A percentile compares a stretch with the other conserved stretches of the same genome.
Evolutionary conservation across 805 yeast genomes (phyloP).

Genomic region (Ogataea wickerhamii): DNA sequence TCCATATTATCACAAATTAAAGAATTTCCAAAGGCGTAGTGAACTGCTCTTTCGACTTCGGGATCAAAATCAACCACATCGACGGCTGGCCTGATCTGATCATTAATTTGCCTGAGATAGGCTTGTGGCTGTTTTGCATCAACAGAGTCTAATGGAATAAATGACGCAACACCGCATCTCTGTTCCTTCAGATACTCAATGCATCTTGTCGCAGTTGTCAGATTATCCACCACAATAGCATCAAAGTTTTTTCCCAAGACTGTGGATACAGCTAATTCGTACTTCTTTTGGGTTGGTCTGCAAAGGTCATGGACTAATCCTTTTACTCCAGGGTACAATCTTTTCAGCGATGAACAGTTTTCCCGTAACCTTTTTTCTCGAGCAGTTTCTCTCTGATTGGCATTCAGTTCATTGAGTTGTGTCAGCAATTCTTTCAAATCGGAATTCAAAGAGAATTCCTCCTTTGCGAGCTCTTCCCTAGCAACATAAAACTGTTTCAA

Average conservation of each 20-base stretch:
- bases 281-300: constrained; percentile 68
- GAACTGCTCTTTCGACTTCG: constrained; percentile 69
- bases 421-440: constrained; percentile 57
- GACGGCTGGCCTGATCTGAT: constrained; percentile 58
- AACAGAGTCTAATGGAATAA: constrained; percentile 83
- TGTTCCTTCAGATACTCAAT: constrained; percentile 80
- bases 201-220: constrained; percentile 68
- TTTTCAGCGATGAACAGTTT: constrained; percentile 62
- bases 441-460: constrained; percentile 60
- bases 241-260: constrained; percentile 77
- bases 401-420: constrained; percentile 67
- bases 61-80: constrained; percentile 74
- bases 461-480: constrained; percentile 36
- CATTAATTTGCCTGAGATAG: constrained; percentile 49
- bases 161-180: constrained; percentile 78
- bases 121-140: constrained; percentile 51
- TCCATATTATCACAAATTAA: constrained; percentile 70
- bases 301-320: constrained; percentile 81
- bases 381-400: constrained; percentile 70
- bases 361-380: constrained; percentile 70
- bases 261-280: constrained; percentile 70
- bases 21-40: constrained; percentile 75
- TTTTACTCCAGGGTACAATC: constrained; percentile 78
- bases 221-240: constrained; percentile 78
- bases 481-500: constrained; percentile 30